These are phyloP conservation scores for Xylaria sp. DNA, from an alignment of 2,329 filamentous ascomycete genomes.

Conservation along the genomic window DNA sequence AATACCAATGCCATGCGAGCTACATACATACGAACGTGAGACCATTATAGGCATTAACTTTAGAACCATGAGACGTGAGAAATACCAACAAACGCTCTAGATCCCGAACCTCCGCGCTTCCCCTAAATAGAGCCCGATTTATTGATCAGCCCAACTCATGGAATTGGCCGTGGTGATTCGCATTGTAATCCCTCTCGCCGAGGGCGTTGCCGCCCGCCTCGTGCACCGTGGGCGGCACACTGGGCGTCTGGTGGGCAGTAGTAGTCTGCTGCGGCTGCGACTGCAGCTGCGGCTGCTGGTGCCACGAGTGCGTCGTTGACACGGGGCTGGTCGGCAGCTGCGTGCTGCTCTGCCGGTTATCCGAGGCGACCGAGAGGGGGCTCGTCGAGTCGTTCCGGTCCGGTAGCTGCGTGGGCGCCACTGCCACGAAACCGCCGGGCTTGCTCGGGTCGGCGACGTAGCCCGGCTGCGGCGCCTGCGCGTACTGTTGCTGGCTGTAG, in stretches of 20 bases:
- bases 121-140: not conserved
- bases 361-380: conserved; percentile 30
- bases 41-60: not conserved
- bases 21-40: not conserved
- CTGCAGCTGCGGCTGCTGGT: conserved; percentile 15
- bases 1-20: not conserved
- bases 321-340: conserved; percentile 33
- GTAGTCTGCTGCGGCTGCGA: conserved; percentile 21
- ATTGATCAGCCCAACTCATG: conserved; percentile 43
- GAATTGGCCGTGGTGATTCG: conserved; percentile 43
- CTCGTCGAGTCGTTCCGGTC: conserved; percentile 35
- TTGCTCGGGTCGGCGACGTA: conserved; percentile 32
- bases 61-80: not conserved
- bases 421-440: conserved; percentile 28
- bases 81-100: not conserved
- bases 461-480: conserved; percentile 10
- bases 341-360: conserved; percentile 24
- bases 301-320: conserved; percentile 31
- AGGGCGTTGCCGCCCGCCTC: conserved; percentile 43
- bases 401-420: conserved; percentile 19
- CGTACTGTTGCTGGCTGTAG: conserved; percentile 30
- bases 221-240: conserved; percentile 37
- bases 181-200: conserved; percentile 35
- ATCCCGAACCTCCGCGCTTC: no score
- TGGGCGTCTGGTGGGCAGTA: conserved; percentile 17